Conservation (phyloP, 352 stramenopile genomes). For the Phytophthora sansomeana region DNA sequence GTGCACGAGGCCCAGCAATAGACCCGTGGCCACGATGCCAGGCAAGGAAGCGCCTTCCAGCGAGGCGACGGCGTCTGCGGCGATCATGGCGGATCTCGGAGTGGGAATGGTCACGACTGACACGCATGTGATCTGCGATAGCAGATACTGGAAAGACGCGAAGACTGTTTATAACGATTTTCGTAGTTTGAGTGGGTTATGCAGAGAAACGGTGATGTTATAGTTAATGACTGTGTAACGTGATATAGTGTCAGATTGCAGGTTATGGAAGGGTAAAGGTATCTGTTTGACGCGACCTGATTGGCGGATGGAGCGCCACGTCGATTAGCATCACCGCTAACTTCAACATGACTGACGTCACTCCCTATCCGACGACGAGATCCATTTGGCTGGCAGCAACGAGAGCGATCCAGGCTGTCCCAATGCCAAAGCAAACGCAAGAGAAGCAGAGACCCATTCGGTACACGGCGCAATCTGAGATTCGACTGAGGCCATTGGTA, state of each 20-base stretch:
- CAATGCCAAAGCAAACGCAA: too few relatives aligned
- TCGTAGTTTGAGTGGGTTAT: too few relatives aligned
- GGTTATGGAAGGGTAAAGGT: background rate
- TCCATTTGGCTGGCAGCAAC: too few relatives aligned
- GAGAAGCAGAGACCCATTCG: too few relatives aligned
- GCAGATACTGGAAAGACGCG: background rate
- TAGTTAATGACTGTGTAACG: too few relatives aligned
- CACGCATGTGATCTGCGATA: background rate
- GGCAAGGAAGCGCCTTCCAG: slow-evolving; percentile 50
- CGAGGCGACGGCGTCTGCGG: slow-evolving; percentile 33
- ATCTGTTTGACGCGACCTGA: background rate
- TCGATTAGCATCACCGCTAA: background rate
- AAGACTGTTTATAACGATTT: background rate
- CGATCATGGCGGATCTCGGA: slow-evolving; percentile 23
- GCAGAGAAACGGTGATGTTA: too few relatives aligned
- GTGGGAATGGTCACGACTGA: too few relatives aligned
- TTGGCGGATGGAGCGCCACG: background rate
- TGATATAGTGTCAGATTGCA: too few relatives aligned
- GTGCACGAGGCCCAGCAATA: slow-evolving; percentile 58
- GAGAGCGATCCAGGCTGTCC: too few relatives aligned
- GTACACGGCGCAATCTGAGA: too few relatives aligned
- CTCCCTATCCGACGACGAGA: too few relatives aligned
- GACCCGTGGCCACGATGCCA: slow-evolving; percentile 47
- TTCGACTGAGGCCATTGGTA: slow-evolving; percentile 59
- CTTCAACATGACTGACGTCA: too few relatives aligned